These are phyloP conservation scores for Purpureocillium takamizusanense DNA, from an alignment of 2,329 filamentous ascomycete species.

Conservation along the genomic window DNA sequence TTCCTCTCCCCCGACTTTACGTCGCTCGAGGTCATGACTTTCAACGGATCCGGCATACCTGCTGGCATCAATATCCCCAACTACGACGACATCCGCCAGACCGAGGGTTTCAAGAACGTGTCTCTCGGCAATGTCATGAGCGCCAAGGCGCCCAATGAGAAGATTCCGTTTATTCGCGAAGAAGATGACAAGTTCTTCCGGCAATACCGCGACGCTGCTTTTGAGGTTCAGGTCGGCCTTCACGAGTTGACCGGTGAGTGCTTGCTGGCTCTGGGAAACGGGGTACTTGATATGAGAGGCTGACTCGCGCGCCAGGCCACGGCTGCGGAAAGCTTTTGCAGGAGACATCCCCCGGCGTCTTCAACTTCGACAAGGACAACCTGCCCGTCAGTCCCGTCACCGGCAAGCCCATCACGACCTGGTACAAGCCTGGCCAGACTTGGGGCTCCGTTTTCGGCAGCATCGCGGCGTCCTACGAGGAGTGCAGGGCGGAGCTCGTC, in stretches of 20 bases:
- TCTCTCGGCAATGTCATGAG: slow-evolving; percentile 88
- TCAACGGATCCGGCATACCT: slow-evolving; percentile 56
- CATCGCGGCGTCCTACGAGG: slow-evolving; percentile 82
- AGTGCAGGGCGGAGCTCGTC: slow-evolving; percentile 89
- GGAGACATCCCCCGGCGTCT: slow-evolving; percentile 72
- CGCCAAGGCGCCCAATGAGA: slow-evolving; percentile 86
- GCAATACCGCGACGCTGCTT: slow-evolving; percentile 76
- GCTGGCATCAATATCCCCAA: slow-evolving; percentile 62
- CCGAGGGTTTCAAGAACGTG: slow-evolving; percentile 85
- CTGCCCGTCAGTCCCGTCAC: slow-evolving; percentile 76
- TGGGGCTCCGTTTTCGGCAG: slow-evolving; percentile 90
- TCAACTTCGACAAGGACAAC: slow-evolving; percentile 79
- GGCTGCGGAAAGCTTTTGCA: slow-evolving; percentile 91
- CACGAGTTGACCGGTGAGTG: slow-evolving; percentile 62
- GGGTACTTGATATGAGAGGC: neutral
- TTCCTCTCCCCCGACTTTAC: slow-evolving; percentile 96
- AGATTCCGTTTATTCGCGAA: slow-evolving; percentile 79
- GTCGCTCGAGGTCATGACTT: slow-evolving; percentile 82
- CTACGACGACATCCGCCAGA: slow-evolving; percentile 72
- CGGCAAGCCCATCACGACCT: slow-evolving; percentile 65
- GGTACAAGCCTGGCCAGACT: slow-evolving; percentile 92
- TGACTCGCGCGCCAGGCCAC: slow-evolving; percentile 53
- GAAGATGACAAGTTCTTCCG: slow-evolving; percentile 70
- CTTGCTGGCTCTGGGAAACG: neutral
- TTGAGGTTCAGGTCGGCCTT: slow-evolving; percentile 92